A percentile compares a stretch with the other conserved stretches of the same genome.
Conservation (phyloP, 78 protist species). For the Chrysochromulina tobinii region DNA sequence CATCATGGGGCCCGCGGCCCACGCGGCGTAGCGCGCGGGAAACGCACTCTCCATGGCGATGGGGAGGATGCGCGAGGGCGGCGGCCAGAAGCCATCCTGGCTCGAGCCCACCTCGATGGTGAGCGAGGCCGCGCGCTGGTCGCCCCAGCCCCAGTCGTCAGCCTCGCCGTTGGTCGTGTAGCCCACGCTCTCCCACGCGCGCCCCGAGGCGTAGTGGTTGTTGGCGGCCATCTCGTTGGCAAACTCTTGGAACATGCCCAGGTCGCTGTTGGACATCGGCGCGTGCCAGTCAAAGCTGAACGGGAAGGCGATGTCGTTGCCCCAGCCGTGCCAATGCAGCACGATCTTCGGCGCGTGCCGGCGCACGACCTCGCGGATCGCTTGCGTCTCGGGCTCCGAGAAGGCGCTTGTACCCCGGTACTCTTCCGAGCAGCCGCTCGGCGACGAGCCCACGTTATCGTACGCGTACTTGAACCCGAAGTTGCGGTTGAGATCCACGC, state of each 20-base stretch:
- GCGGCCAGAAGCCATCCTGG: conserved; percentile 25
- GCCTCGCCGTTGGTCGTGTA: conserved; percentile 15
- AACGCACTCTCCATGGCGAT: neutral
- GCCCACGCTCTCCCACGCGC: neutral
- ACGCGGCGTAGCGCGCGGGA: neutral
- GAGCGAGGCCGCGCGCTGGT: neutral
- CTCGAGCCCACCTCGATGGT: conserved; percentile 4
- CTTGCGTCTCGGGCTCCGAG: conserved; percentile 14
- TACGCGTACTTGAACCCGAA: neutral
- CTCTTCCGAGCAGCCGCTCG: neutral
- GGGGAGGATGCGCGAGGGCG: neutral
- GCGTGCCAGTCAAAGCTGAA: neutral
- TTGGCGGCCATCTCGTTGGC: neutral
- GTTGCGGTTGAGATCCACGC: conserved; percentile 30
- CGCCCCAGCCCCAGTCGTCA: conserved; percentile 24
- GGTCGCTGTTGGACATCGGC: neutral
- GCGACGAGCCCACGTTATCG: neutral
- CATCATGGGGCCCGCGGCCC: neutral
- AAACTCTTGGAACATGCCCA: neutral
- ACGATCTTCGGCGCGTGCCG: too few species aligned
- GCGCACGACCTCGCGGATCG: neutral
- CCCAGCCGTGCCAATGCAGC: conserved; percentile 13
- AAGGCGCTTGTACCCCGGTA: neutral
- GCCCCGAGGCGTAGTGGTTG: conserved; percentile 5
- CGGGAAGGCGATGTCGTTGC: neutral